Evolutionary conservation across 75 land plant species (phyloP), one percentile per base, ranked within the genome.

Genomic region (Pinus taeda): DNA sequence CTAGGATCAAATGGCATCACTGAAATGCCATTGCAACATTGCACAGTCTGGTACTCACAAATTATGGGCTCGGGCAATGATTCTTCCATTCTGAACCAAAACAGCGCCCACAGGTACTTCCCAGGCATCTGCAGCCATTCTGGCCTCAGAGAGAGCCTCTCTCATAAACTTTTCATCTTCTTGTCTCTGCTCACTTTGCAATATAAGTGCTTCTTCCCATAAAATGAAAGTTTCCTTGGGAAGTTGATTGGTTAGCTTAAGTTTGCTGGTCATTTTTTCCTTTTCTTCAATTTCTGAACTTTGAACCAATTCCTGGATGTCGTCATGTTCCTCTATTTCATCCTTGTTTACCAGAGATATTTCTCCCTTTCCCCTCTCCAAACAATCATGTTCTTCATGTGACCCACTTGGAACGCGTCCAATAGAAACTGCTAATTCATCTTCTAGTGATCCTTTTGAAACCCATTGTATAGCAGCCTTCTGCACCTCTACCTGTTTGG

Each of bases 81-180:
- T 85, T 61, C 81, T 86, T 5, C 93, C 93, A 79, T 89, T 71
- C 11, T 87, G 90, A 33, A 95, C 98, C 65, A 95, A 77, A 24
- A 95, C 95, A 74, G 98, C 98, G 20, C 98, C 98, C 66, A 95
- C 90, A 22, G 98, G 98, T 22, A 95, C 98, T 76, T 95, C 98
- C 85, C 95, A 94, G 15, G 29, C 69, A 76, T 88, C 89, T 64
- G 93, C 95, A 71, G 91, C 95, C 74, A 90, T 89, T 73, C 81
- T 78, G 55, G 98, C 98, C 82, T 95, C 98, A 21, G 79, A 4
- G 53, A 95, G 79, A 30, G 98, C 98, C 75, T 95, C 95, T 74
- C 81, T 81, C 98, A 95, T 95, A 61, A 93, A 95, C 67, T 79
- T 84, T 66, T 90, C 90, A 82, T 95, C 98, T 15, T 87, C 74